These are phyloP conservation scores for Cucumis cinereus DNA, from an alignment of 306 rosid species.

Conservation along the genomic window DNA sequence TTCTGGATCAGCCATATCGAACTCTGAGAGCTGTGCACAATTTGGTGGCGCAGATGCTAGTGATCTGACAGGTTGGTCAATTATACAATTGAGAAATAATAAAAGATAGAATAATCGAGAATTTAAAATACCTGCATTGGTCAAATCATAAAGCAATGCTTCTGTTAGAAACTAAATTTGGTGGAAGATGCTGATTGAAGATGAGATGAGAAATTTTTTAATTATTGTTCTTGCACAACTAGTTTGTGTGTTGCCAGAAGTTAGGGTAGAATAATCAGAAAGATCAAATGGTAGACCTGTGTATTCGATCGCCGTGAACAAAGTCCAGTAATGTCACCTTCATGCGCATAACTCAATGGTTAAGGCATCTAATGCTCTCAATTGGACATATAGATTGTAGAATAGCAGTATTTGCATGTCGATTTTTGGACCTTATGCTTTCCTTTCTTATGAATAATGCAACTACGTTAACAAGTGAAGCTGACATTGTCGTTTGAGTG, in stretches of 20 bases:
- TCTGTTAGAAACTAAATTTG: background rate
- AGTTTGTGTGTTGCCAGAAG: background rate
- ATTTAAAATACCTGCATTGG: background rate
- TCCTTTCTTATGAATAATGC: background rate
- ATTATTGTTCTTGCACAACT: background rate
- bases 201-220: constrained; percentile 1
- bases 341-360: background rate
- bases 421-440: background rate
- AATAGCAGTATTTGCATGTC: background rate
- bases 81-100: background rate
- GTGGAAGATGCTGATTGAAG: background rate
- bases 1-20: constrained; percentile 94
- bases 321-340: background rate
- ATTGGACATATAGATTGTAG: background rate
- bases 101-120: background rate
- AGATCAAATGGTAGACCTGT: background rate
- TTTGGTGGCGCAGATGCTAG: constrained; percentile 70
- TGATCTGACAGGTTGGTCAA: constrained; percentile 83
- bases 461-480: background rate
- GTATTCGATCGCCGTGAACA: background rate
- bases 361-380: background rate
- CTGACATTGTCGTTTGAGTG: background rate
- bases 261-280: background rate
- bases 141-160: background rate
- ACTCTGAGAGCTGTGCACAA: constrained; percentile 89